Conservation (phyloP, 108 stramenopile species). For the Cyclotella choctawhatcheeana region DNA sequence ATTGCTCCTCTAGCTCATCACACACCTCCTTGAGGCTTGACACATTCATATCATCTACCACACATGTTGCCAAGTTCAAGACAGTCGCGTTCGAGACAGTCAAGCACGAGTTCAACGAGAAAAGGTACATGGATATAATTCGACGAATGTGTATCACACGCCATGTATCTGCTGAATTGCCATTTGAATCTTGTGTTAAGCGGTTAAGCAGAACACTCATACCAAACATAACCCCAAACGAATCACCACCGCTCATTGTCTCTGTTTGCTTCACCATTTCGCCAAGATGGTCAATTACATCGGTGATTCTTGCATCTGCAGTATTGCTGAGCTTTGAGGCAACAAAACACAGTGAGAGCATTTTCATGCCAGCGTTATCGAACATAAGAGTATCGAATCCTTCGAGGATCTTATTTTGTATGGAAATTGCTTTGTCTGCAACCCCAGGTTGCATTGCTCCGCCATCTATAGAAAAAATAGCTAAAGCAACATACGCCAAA, state of each 20-base stretch:
- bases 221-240: slow-evolving; percentile 64
- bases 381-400: slow-evolving; percentile 30
- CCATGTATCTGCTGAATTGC: slow-evolving; percentile 25
- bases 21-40: slow-evolving; percentile 41
- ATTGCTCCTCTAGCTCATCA: slow-evolving; percentile 19
- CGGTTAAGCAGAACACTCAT: slow-evolving; percentile 61
- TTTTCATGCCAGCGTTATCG: slow-evolving; percentile 31
- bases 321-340: slow-evolving; percentile 30
- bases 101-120: slow-evolving; percentile 47
- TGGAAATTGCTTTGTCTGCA: slow-evolving; percentile 1
- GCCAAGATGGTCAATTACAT: slow-evolving; percentile 57
- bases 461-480: slow-evolving; percentile 27
- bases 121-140: slow-evolving; percentile 43
- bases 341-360: slow-evolving; percentile 36
- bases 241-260: too few relatives aligned
- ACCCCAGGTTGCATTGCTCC: slow-evolving; percentile 7
- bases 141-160: slow-evolving; percentile 5
- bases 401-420: slow-evolving; percentile 34
- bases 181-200: slow-evolving; percentile 8
- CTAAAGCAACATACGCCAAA: slow-evolving; percentile 27
- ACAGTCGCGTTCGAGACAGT: slow-evolving; percentile 29
- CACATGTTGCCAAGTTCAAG: slow-evolving; percentile 34
- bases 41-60: slow-evolving; percentile 38
- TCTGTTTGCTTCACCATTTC: too few relatives aligned
- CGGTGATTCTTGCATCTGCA: slow-evolving; percentile 47